Evolutionary conservation across 805 yeast genomes (phyloP).

Genomic region (Candida dajiaensis): DNA sequence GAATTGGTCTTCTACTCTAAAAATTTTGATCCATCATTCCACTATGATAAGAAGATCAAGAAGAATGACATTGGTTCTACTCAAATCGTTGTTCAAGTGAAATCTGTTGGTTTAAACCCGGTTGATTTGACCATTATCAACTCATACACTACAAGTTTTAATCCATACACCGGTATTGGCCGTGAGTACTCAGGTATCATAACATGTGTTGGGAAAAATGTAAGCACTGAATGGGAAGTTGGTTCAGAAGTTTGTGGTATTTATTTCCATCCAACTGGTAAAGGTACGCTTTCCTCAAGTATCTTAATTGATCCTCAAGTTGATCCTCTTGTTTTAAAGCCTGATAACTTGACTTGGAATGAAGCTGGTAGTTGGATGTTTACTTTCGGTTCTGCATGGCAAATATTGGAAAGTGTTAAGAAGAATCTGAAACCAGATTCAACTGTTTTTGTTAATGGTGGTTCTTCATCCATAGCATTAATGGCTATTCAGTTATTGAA

Average conservation of each 20-base stretch:
- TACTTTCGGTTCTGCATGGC: conserved; percentile 58
- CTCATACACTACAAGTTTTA: conserved; percentile 44
- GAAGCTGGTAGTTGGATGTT: conserved; percentile 64
- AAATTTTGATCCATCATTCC: conserved; percentile 34
- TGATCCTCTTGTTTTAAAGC: conserved; percentile 44
- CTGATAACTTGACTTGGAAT: conserved; percentile 37
- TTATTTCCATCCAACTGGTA: conserved; percentile 43
- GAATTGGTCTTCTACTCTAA: conserved; percentile 37
- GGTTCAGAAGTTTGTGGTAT: conserved; percentile 68
- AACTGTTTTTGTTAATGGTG: conserved; percentile 66
- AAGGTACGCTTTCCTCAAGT: conserved; percentile 55
- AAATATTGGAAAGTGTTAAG: conserved; percentile 29
- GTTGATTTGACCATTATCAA: conserved; percentile 57
- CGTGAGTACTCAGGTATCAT: conserved; percentile 64
- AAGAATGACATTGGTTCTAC: conserved; percentile 40
- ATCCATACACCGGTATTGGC: conserved; percentile 60
- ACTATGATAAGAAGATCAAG: conserved; percentile 42
- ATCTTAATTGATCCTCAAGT: conserved; percentile 46
- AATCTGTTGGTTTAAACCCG: conserved; percentile 58
- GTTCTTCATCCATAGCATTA: conserved; percentile 69
- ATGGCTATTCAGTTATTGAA: conserved; percentile 55
- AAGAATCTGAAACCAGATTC: conserved; percentile 33
- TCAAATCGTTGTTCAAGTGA: conserved; percentile 52
- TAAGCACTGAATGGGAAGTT: conserved; percentile 32
- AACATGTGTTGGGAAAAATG: conserved; percentile 46